Evolutionary conservation across 139 green algal species (phyloP), one percentile per base, ranked within the genome.

Genomic region (Chlamydomonas incerta): DNA sequence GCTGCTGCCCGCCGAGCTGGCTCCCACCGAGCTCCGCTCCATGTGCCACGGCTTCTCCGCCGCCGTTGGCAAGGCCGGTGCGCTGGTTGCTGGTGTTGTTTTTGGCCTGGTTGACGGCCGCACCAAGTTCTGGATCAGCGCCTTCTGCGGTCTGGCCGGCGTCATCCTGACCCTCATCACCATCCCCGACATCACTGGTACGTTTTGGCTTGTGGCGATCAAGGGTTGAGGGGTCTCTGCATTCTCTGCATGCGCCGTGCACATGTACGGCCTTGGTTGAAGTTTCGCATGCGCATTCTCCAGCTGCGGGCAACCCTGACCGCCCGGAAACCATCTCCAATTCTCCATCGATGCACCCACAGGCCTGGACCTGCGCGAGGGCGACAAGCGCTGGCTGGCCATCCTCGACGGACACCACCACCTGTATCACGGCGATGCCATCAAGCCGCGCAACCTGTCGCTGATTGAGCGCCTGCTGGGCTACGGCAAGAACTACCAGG

Each of bases 21-120:
- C 80, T 5, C 80, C 80, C 67, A 85, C 80, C 24, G 80, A 85
- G 80, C 15, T 87, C 10, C 80, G 88, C 74, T 68, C 84, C 60
- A 88, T 85, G 72, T 86, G 81, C 76, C 88, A 92, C 81, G 88
- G 88, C 46, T 88, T 92, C 65, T 81, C 84, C 0, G 88, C 88
- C 20, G 66, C 68, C 69, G 80, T 89, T 34, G 88, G 88, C 80
- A 92, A 92, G 84, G 67, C 88, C 21, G 88, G 88, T 58, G 88
- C 88, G 31, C 86, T 92, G 66, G 88, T 92, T 29, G 80, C 88
- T 0, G 65, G 63, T 24, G 60, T 92, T 26, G 80, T 85, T 29
- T 85, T 85, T 31, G 33, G n/a, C 80, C 66, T 85, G 15, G 80
- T 85, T 21, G 67, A 75, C 34, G 57, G 60, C 26, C 67, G 80